A percentile compares a stretch with the other conserved stretches of the same genome.
These are phyloP conservation scores for Leccinum longicurvipes DNA, from an alignment of 768 basidiomycete species.

Conservation along the genomic window DNA sequence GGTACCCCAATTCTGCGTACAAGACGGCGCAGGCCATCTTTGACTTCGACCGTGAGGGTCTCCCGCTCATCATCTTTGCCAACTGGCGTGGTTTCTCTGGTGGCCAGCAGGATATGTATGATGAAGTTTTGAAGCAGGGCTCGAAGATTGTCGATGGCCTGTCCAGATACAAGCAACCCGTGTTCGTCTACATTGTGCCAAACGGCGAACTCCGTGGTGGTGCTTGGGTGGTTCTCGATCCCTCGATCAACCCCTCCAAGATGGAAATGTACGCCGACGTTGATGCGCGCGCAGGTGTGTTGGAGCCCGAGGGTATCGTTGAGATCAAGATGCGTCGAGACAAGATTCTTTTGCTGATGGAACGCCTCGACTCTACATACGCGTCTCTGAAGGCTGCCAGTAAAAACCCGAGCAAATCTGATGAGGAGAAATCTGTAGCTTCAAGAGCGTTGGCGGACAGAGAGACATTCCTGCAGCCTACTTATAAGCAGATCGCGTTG, in stretches of 20 bases:
- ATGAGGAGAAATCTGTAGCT: constrained; percentile 72
- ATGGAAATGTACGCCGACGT: constrained; percentile 99
- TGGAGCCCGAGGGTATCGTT: constrained; percentile 95
- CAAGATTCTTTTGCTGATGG: constrained; percentile 89
- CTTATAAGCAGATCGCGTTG: constrained; percentile 91
- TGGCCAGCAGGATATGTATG: constrained; percentile 99
- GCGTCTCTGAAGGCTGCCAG: constrained; percentile 76
- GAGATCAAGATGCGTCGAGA: constrained; percentile 98
- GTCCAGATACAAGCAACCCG: constrained; percentile 94
- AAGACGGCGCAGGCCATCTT: constrained; percentile 99
- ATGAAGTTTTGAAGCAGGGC: constrained; percentile 95
- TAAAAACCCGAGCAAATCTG: constrained; percentile 66
- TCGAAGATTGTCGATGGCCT: constrained; percentile 99
- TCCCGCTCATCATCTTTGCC: constrained; percentile 97
- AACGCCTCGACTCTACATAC: constrained; percentile 84
- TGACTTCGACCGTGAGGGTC: constrained; percentile 95
- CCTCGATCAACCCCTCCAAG: constrained; percentile 92
- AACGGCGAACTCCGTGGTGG: constrained; percentile 98
- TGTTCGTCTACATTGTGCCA: constrained; percentile 97
- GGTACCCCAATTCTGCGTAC: constrained; percentile 99
- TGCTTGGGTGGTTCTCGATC: constrained; percentile 99
- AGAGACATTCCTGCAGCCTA: constrained; percentile 79
- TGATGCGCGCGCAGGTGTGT: constrained; percentile 92
- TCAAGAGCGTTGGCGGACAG: constrained; percentile 66
- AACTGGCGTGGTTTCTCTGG: constrained; percentile 99